Evolutionary conservation across 2,329 filamentous ascomycete genomes (phyloP), one percentile per base, ranked within the genome.

Genomic region (Capronia americana): DNA sequence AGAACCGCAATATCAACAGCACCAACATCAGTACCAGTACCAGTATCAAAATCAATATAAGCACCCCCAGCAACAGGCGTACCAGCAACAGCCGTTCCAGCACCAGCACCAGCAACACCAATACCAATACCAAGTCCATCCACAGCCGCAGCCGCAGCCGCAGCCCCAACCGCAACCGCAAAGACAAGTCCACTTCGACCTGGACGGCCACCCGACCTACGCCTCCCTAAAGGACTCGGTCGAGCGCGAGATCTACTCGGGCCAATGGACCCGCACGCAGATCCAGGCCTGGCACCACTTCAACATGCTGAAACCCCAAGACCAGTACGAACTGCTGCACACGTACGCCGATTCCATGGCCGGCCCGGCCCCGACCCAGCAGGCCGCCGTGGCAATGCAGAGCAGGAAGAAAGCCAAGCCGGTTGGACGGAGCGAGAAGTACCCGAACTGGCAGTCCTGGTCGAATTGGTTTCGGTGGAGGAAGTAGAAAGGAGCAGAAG

Each of bases 211-310:
- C 20, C 20, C 24, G 1, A 51, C 8, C 20, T 51, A 51, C 48
- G 12, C 20, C 8, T n/a, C 48, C 1, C 8, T 28, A 10, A 51
- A 51, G 14, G 48, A 51, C 48, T 28, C 20, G 20, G 23, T 51
- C 48, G 48, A 51, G 7, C 48, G 24, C 10, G 48, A 51, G 11
- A 51, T 51, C 20, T 51, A 51, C 24, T 51, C 11, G 20, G 48
- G 48, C 12, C 20, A 23, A 28, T 51, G 24, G 20, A 51, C 48
- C 4, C 20, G 20, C 48, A 17, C 48, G 48, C 48, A 51, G 23
- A 51, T 51, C 48, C 20, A 51, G 48, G 24, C 20, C 48, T 51
- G 20, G 48, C 20, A 51, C 48, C 20, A 14, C 20, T 51, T 51
- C 48, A 51, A 12, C 20, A 12, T 28, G 20, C 48, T 51, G 10